Conservation (phyloP, 345 rosid species). For the Noccaea caerulescens region DNA sequence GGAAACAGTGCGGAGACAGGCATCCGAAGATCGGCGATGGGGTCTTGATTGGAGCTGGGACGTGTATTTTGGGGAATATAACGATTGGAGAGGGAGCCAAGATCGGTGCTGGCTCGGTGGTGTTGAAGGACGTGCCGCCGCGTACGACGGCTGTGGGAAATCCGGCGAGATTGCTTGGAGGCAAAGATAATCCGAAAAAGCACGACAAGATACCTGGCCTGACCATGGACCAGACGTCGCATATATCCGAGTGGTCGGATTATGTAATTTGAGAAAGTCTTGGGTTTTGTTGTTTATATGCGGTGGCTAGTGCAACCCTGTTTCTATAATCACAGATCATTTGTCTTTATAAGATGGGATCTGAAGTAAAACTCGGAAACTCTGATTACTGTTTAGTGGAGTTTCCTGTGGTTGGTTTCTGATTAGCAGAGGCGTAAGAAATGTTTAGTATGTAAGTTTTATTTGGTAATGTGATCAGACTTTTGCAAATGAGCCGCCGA, state of each 20-base stretch:
- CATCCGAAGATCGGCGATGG: conserved; percentile 98
- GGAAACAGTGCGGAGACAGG: conserved; percentile 80
- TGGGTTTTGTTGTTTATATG: conserved; percentile 15
- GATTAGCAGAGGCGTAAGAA: conserved; percentile 40
- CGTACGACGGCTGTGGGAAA: conserved; percentile 91
- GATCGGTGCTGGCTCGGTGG: conserved; percentile 93
- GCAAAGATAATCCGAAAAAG: conserved; percentile 78
- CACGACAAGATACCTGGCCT: conserved; percentile 80
- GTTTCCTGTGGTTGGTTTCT: conserved; percentile 46
- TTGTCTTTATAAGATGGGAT: conserved; percentile 34
- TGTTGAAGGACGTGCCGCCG: conserved; percentile 76
- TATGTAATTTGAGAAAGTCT: conserved; percentile 69
- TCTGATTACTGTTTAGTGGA: conserved; percentile 33
- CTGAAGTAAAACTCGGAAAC: conserved; percentile 44
- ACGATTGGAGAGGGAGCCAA: conserved; percentile 93
- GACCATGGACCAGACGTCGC: conserved; percentile 94
- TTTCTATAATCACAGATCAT: conserved; percentile 26
- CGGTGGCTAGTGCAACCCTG: conserved; percentile 8
- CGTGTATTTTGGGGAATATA: conserved; percentile 87
- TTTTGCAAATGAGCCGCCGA: conserved; percentile 22
- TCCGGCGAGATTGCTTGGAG: conserved; percentile 90
- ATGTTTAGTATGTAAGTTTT: conserved; percentile 36
- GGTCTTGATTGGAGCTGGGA: conserved; percentile 91
- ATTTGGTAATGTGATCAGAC: conserved; percentile 24
- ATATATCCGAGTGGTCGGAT: conserved; percentile 83